Percentiles rank a stretch among this genome's conserved stretches.
Evolutionary conservation across 2,329 filamentous ascomycete genomes (phyloP).

Genomic region (Nigrograna mackinnonii): DNA sequence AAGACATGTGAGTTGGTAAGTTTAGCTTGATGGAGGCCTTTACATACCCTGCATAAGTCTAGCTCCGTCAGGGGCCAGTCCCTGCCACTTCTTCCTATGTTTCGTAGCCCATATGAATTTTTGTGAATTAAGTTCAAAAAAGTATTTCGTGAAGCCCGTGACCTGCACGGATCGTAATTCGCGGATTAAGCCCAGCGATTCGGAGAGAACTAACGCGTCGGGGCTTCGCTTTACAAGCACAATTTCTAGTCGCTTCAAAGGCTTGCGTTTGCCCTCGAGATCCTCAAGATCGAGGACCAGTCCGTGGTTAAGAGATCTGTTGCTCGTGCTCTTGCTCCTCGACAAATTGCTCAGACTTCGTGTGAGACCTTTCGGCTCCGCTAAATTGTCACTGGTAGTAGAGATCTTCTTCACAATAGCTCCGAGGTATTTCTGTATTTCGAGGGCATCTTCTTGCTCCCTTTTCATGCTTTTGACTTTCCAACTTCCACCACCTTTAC

Average conservation of each 20-base stretch:
- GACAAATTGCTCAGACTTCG: conserved; percentile 7
- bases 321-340: conserved; percentile 7
- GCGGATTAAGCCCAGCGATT: conserved; percentile 20
- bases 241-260: conserved; percentile 23
- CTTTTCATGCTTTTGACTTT: conserved; percentile 24
- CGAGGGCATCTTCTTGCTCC: conserved; percentile 18
- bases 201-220: conserved; percentile 16
- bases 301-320: conserved; percentile 1
- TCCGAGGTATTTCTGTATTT: conserved; percentile 20
- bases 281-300: too few species aligned
- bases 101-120: conserved; percentile 26
- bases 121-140: conserved; percentile 23
- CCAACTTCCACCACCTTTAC: conserved; percentile 18
- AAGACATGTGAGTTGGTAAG: not conserved
- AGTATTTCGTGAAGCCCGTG: conserved; percentile 20
- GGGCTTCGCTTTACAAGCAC: conserved; percentile 24
- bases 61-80: conserved; percentile 23
- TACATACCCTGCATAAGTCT: conserved; percentile 23
- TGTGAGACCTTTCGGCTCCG: conserved; percentile 5
- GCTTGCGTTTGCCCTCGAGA: conserved; percentile 14
- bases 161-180: conserved; percentile 23
- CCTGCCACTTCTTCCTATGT: conserved; percentile 21
- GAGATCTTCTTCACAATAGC: conserved; percentile 14
- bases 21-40: not conserved
- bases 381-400: not conserved